Evolutionary conservation across 495 filamentous ascomycete species (phyloP).

Genomic region (Aspergillus nanangensis): DNA sequence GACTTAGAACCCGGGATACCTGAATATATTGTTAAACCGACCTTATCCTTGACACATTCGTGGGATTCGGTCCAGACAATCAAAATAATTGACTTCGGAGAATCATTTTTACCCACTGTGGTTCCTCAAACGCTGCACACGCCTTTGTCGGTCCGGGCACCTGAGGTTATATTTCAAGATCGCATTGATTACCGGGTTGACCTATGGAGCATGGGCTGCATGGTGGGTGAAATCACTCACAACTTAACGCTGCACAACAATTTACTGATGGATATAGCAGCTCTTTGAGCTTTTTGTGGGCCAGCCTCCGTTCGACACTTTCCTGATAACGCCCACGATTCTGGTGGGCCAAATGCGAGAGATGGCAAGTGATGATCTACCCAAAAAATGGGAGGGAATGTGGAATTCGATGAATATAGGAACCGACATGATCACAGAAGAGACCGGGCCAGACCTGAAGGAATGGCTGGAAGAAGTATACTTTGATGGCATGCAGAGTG

Average conservation of each 20-base stretch:
- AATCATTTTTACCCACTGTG: conserved; percentile 28
- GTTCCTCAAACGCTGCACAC: conserved; percentile 27
- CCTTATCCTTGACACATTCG: conserved; percentile 13
- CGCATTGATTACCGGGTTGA: conserved; percentile 37
- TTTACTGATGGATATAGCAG: conserved; percentile 20
- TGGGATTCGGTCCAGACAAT: conserved; percentile 15
- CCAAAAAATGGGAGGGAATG: conserved; percentile 24
- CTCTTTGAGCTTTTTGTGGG: conserved; percentile 36
- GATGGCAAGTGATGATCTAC: conserved; percentile 26
- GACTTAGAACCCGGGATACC: conserved; percentile 26
- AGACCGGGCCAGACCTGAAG: conserved; percentile 19
- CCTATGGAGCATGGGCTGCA: conserved; percentile 40
- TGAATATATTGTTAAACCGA: conserved; percentile 29
- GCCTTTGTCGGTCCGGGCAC: conserved; percentile 30
- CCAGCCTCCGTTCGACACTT: conserved; percentile 33
- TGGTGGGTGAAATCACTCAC: conserved; percentile 22
- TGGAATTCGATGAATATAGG: conserved; percentile 19
- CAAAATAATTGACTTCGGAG: conserved; percentile 42
- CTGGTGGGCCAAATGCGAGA: conserved; percentile 31
- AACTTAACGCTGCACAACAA: not conserved
- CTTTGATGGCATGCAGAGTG: conserved; percentile 19
- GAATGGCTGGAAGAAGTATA: conserved; percentile 36
- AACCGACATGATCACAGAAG: conserved; percentile 10
- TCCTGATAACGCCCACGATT: conserved; percentile 24
- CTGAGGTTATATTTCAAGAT: conserved; percentile 39